Conservation (phyloP, 1,139 yeast species). For the Hyphopichia fennica region DNA sequence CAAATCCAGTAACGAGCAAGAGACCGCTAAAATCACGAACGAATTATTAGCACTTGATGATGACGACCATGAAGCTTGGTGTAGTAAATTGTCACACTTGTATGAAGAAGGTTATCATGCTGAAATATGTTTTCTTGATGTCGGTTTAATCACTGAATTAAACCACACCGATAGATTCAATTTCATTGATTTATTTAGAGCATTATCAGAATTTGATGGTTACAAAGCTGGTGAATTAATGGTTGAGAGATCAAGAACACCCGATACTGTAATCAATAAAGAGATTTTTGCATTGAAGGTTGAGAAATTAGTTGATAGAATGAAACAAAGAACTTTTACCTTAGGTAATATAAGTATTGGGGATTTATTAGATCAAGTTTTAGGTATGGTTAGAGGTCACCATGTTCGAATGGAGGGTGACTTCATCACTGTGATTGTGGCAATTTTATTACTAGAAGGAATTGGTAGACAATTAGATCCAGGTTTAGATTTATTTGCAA, state of each 20-base stretch:
- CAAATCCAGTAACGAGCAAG: constrained; percentile 44
- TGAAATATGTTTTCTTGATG: constrained; percentile 87
- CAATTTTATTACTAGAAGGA: constrained; percentile 86
- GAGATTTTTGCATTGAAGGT: constrained; percentile 88
- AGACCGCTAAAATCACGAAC: constrained; percentile 48
- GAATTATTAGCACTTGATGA: constrained; percentile 41
- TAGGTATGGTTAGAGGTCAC: constrained; percentile 86
- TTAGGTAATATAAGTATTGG: constrained; percentile 92
- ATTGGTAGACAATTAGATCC: constrained; percentile 95
- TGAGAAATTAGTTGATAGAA: constrained; percentile 74
- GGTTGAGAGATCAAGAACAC: constrained; percentile 93
- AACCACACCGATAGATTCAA: constrained; percentile 75
- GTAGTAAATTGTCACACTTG: constrained; percentile 47
- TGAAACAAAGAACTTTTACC: constrained; percentile 86
- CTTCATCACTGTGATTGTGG: constrained; percentile 89
- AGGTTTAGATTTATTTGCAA: constrained; percentile 87
- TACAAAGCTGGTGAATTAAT: constrained; percentile 91
- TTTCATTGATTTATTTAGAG: constrained; percentile 84
- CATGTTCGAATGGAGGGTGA: constrained; percentile 99
- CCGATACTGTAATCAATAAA: constrained; percentile 82
- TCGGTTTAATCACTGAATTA: constrained; percentile 89
- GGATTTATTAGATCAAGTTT: constrained; percentile 81
- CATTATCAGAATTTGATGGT: constrained; percentile 91
- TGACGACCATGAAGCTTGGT: constrained; percentile 48
- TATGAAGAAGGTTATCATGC: constrained; percentile 72